phyloP scores from a whole-genome alignment of 2,329 filamentous ascomycete genomes.

The Aspergillus sojae region DNA sequence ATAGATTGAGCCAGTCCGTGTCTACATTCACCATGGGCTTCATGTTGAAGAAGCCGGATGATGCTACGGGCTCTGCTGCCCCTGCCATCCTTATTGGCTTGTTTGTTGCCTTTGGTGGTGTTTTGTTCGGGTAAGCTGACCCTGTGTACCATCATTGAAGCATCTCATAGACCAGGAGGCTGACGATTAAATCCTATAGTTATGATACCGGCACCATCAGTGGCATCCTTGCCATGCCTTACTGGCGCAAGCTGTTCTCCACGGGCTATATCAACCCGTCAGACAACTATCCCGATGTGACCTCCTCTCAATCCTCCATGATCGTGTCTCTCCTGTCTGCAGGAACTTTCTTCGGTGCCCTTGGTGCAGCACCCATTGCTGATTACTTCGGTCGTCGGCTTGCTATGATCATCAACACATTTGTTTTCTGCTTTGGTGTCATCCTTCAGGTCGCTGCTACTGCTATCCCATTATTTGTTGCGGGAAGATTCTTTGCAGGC shows the following conservation, averaged over 20 bases:
- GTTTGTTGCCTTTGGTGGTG: slow-evolving; percentile 62
- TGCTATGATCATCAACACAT: slow-evolving; percentile 41
- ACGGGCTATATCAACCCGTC: slow-evolving; percentile 38
- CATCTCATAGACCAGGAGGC: slow-evolving; percentile 1
- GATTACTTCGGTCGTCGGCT: slow-evolving; percentile 45
- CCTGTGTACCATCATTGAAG: slow-evolving; percentile 25
- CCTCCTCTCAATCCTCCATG: slow-evolving; percentile 58
- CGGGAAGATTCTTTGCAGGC: slow-evolving; percentile 52
- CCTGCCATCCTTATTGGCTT: slow-evolving; percentile 58
- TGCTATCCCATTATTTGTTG: slow-evolving; percentile 44
- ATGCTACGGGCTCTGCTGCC: slow-evolving; percentile 49
- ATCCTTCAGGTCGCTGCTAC: slow-evolving; percentile 36
- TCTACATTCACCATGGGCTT: slow-evolving; percentile 41
- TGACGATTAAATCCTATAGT: slow-evolving; percentile 17
- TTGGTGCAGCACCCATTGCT: slow-evolving; percentile 66
- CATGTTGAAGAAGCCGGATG: slow-evolving; percentile 48
- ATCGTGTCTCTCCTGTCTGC: slow-evolving; percentile 74
- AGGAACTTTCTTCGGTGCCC: slow-evolving; percentile 73
- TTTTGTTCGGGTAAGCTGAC: slow-evolving; percentile 57
- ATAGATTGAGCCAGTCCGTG: background rate
- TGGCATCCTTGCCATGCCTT: slow-evolving; percentile 54
- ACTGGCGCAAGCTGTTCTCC: slow-evolving; percentile 42
- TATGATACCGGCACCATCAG: slow-evolving; percentile 60
- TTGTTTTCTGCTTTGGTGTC: slow-evolving; percentile 40
- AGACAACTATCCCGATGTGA: slow-evolving; percentile 48